Evolutionary conservation across 495 filamentous ascomycete genomes (phyloP), one percentile per base, ranked within the genome.

Genomic region (Niebla homalea): DNA sequence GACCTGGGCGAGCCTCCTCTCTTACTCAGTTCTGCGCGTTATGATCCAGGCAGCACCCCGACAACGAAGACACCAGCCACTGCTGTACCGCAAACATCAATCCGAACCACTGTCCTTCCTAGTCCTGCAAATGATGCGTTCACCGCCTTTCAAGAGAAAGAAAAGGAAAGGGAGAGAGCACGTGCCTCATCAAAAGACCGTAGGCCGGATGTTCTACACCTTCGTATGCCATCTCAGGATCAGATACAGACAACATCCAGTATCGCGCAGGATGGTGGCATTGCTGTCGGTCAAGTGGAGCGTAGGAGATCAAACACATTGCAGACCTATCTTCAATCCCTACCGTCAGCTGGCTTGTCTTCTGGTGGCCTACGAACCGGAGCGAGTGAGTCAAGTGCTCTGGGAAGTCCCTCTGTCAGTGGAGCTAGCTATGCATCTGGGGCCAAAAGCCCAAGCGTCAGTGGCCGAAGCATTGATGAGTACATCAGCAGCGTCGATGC

Each of bases 401-500:
- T 32, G 29, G 75, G 69, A 49, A 79, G 72, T 48, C 73, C 66
- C 23, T 67, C 67, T 53, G 68, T 57, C 8, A 75, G 62, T 4
- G 62, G 76, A 16, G 68, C 75, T 52, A 73, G 71, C 53, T 70
- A 63, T 44, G 21, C 25, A 11, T 51, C 62, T 21, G 71, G 72
- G 5, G 58, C 68, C 7, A 74, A 70, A 52, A 76, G 70, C 53
- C 73, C 76, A 5, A 73, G 71, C 50, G 66, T 74, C 16, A 77
- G 71, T 51, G 77, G 75, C 7, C 76, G 79, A 35, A 87, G 81
- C 54, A 75, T 88, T 26, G 85, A 93, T 57, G 80, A 88, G 53
- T 94, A 93, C 57, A 88, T 94, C 56, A 85, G 81, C 65, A 93
- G 87, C 62, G 64, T 94, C 2, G 86, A 93, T 19, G 74, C 85